Percentiles rank a stretch among this genome's conserved stretches.
These are phyloP conservation scores for Eucalyptus dawsonii DNA, from an alignment of 345 rosid genomes.

Conservation along the genomic window DNA sequence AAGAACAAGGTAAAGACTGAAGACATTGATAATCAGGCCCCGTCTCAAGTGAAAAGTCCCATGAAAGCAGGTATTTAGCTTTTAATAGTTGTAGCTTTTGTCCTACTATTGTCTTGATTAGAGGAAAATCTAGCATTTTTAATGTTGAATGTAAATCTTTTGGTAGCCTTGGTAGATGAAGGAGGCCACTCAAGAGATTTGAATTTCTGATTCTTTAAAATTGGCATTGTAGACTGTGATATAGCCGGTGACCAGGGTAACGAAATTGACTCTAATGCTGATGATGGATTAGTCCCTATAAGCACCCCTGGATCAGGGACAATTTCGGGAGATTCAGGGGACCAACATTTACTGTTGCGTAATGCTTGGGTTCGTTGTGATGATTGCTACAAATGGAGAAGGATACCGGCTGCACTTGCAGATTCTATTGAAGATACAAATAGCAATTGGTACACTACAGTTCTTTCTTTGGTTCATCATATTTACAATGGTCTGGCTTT, in stretches of 20 bases:
- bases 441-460: constrained; percentile 55
- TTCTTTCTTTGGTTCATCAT: background rate
- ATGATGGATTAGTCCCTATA: background rate
- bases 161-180: background rate
- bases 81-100: background rate
- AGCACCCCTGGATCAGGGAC: constrained; percentile 23
- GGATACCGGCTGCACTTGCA: constrained; percentile 63
- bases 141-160: background rate
- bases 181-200: background rate
- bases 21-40: constrained; percentile 13
- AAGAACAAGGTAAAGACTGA: constrained; percentile 23
- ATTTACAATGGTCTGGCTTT: background rate
- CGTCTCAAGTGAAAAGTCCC: constrained; percentile 3
- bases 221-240: constrained; percentile 7
- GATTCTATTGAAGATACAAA: constrained; percentile 50
- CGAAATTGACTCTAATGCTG: constrained; percentile 6
- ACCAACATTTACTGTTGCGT: constrained; percentile 25
- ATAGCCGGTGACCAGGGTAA: constrained; percentile 10
- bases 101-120: background rate
- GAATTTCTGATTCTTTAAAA: background rate
- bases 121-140: background rate
- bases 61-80: constrained; percentile 35
- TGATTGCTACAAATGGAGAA: constrained; percentile 92
- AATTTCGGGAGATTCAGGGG: constrained; percentile 12
- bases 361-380: constrained; percentile 97